These are phyloP conservation scores for Penicillium cinerascens DNA, from an alignment of 495 filamentous ascomycete species.

Conservation along the genomic window DNA sequence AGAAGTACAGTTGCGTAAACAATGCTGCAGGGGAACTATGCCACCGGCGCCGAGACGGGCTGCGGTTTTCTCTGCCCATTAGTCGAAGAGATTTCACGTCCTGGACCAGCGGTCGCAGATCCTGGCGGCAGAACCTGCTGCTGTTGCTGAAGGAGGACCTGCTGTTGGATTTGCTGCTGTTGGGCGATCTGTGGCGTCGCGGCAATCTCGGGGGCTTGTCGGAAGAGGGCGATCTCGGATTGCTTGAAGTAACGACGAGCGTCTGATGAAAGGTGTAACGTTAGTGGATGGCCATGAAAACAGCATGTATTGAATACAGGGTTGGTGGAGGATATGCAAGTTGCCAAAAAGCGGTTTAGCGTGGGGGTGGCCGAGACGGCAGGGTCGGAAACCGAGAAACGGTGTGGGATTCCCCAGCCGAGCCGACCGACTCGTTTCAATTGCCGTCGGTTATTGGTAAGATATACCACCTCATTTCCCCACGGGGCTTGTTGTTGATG, in stretches of 20 bases:
- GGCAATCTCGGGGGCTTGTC: slow-evolving; percentile 75
- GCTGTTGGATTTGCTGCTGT: slow-evolving; percentile 45
- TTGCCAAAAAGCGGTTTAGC: slow-evolving; percentile 32
- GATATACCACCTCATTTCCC: neutral
- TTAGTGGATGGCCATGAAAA: slow-evolving; percentile 2
- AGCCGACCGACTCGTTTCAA: slow-evolving; percentile 25
- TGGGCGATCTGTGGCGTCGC: slow-evolving; percentile 43
- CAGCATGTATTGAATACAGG: neutral
- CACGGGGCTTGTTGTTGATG: neutral
- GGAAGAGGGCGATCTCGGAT: slow-evolving; percentile 95
- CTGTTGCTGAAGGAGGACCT: slow-evolving; percentile 35
- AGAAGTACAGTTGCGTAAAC: neutral
- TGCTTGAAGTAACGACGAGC: slow-evolving; percentile 98
- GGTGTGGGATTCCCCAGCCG: slow-evolving; percentile 18
- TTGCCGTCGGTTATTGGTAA: slow-evolving; percentile 41
- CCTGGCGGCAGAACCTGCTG: slow-evolving; percentile 40
- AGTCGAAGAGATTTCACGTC: slow-evolving; percentile 26
- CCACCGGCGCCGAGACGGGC: slow-evolving; percentile 30
- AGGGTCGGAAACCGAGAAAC: slow-evolving; percentile 9
- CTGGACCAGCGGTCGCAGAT: slow-evolving; percentile 40
- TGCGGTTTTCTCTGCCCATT: slow-evolving; percentile 14
- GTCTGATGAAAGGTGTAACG: slow-evolving; percentile 49
- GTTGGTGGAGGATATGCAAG: slow-evolving; percentile 21
- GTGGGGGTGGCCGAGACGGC: slow-evolving; percentile 32
- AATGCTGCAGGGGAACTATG: slow-evolving; percentile 19